Evolutionary conservation across 768 basidiomycete genomes (phyloP).

Genomic region (Ephemerocybe angulata): DNA sequence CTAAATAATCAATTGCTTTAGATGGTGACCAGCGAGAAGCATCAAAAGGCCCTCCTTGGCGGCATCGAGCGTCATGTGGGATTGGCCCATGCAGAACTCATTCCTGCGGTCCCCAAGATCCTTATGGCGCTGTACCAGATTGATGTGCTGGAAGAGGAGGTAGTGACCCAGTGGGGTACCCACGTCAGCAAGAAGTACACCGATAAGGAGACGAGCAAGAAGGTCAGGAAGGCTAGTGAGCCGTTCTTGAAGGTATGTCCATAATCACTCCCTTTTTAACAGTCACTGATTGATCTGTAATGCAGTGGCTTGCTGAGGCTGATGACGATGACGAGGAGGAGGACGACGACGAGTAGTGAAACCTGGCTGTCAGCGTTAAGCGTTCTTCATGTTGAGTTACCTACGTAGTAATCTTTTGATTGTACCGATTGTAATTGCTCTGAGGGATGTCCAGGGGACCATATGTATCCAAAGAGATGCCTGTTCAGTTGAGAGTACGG

Average conservation of each 20-base stretch:
- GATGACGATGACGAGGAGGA: conserved; percentile 70
- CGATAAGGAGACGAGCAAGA: conserved; percentile 92
- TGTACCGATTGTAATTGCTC: too few relatives aligned
- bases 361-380: background rate
- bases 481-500: too few relatives aligned
- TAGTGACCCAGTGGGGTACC: conserved; percentile 89
- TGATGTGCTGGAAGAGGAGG: conserved; percentile 89
- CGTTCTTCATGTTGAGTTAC: background rate
- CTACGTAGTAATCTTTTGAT: too few relatives aligned
- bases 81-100: conserved; percentile 64
- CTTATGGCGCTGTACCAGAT: conserved; percentile 92
- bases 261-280: background rate
- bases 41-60: conserved; percentile 91
- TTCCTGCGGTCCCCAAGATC: conserved; percentile 78
- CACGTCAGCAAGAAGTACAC: conserved; percentile 97
- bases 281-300: background rate
- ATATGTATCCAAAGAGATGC: too few relatives aligned
- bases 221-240: conserved; percentile 91
- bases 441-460: too few relatives aligned
- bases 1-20: conserved; percentile 26
- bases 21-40: conserved; percentile 91
- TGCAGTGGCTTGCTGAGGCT: conserved; percentile 84
- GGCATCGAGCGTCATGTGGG: conserved; percentile 88
- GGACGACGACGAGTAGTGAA: conserved; percentile 27
- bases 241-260: conserved; percentile 83